These are phyloP conservation scores for Heimioporus punctisporus DNA, from an alignment of 1,284 basidiomycete genomes.

Conservation along the genomic window DNA sequence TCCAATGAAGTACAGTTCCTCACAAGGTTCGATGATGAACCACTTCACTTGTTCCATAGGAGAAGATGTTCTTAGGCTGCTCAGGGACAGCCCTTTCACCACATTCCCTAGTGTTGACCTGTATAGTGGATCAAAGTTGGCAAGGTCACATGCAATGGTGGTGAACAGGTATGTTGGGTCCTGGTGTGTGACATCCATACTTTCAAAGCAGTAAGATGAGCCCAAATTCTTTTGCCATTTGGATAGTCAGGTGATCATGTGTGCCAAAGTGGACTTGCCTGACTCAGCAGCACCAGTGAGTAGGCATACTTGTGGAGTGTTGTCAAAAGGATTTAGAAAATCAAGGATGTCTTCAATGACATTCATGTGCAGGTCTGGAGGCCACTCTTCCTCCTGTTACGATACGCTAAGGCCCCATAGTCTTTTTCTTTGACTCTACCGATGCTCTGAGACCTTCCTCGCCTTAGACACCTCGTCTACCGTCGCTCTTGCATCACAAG, in stretches of 20 bases:
- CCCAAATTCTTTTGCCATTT: conserved; percentile 19
- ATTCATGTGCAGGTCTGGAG: conserved; percentile 17
- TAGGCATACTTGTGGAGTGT: conserved; percentile 14
- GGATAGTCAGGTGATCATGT: conserved; percentile 21
- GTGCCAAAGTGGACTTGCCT: conserved; percentile 21
- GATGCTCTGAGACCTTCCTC: too few relatives aligned
- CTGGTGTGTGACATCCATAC: conserved; percentile 14
- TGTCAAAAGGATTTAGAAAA: conserved; percentile 9
- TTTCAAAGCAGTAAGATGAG: conserved; percentile 22
- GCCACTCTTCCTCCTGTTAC: conserved; percentile 21
- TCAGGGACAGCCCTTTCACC: conserved; percentile 7
- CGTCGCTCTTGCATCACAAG: too few relatives aligned
- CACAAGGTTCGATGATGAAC: conserved; percentile 18
- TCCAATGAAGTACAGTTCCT: conserved; percentile 13
- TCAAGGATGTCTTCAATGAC: conserved; percentile 18
- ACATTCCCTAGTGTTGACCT: conserved; percentile 8
- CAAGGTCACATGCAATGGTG: conserved; percentile 19
- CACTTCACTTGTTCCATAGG: conserved; percentile 14
- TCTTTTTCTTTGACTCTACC: too few relatives aligned
- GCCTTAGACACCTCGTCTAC: too few relatives aligned
- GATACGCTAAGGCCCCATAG: too few relatives aligned
- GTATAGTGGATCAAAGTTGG: conserved; percentile 19
- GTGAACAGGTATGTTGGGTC: conserved; percentile 26
- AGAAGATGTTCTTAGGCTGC: too few relatives aligned
- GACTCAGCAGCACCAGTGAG: conserved; percentile 24